phyloP scores from a whole-genome alignment of 2,329 filamentous ascomycete genomes.

The Diaporthe vexans region DNA sequence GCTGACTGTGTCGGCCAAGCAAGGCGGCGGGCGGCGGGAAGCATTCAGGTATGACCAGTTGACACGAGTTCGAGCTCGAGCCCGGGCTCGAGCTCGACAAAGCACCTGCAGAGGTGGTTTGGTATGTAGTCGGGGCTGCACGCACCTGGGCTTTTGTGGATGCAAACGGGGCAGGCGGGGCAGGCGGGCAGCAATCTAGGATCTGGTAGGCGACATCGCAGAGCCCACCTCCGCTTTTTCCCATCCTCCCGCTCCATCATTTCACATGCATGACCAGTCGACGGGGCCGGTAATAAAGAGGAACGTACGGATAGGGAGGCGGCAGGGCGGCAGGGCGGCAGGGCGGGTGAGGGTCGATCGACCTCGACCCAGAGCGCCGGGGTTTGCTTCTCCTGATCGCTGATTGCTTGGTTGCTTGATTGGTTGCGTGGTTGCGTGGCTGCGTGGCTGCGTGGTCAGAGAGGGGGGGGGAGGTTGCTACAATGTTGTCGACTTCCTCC shows the following conservation, averaged over 20 bases:
- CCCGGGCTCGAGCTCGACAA: no score
- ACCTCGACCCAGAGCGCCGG: conserved; percentile 14
- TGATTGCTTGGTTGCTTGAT: background rate
- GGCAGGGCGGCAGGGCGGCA: background rate
- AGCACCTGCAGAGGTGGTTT: no score
- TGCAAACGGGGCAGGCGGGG: background rate
- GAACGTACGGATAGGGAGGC: conserved; percentile 14
- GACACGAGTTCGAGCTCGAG: background rate
- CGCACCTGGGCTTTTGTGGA: conserved; percentile 15
- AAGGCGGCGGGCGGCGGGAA: no score
- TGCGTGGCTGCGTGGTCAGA: conserved; percentile 4
- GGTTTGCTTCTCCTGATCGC: conserved; percentile 25
- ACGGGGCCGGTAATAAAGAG: conserved; percentile 32
- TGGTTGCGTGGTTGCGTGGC: background rate
- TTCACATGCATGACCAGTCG: conserved; percentile 32
- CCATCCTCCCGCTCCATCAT: conserved; percentile 25
- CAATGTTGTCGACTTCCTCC: no score
- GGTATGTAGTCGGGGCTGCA: no score
- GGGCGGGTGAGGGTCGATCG: background rate
- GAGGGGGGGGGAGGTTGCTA: background rate
- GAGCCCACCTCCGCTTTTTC: conserved; percentile 31
- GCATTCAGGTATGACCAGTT: background rate
- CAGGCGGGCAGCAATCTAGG: background rate
- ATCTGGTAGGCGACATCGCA: conserved; percentile 10
- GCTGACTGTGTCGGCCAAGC: conserved; percentile 13